Evolutionary conservation across 345 rosid species (phyloP).

Genomic region (Citrus hindsii): DNA sequence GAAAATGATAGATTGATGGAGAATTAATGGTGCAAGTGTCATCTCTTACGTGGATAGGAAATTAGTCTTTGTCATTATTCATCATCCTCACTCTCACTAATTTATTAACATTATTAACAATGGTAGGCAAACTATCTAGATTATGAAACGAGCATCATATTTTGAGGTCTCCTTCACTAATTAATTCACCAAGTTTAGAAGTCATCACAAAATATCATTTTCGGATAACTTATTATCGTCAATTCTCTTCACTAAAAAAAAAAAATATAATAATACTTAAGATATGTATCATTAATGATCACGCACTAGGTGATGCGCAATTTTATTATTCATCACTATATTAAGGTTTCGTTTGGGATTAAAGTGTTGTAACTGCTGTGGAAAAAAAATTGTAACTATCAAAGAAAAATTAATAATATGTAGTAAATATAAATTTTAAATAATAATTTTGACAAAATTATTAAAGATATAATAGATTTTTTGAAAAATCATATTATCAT

Average conservation of each 20-base stretch:
- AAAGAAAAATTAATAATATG: too few relatives aligned
- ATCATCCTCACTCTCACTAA: neutral
- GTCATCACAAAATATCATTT: neutral
- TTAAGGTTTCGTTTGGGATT: too few relatives aligned
- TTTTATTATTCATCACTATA: too few relatives aligned
- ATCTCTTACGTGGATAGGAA: neutral
- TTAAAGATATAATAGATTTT: too few relatives aligned
- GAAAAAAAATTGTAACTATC: too few relatives aligned
- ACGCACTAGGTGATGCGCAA: too few relatives aligned
- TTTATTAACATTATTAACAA: neutral
- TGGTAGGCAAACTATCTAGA: neutral
- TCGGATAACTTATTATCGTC: neutral
- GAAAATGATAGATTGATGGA: slow-evolving; percentile 12
- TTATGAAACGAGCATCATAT: neutral
- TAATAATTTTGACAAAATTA: too few relatives aligned
- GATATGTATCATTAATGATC: neutral
- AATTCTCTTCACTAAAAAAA: neutral
- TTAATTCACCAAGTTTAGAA: neutral
- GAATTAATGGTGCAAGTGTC: neutral
- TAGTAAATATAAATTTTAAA: too few relatives aligned
- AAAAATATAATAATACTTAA: neutral
- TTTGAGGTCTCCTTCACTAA: neutral
- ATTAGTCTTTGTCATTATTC: neutral
- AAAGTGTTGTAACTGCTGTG: too few relatives aligned
- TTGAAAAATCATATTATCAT: too few relatives aligned